A percentile compares a stretch with the other conserved stretches of the same genome.
Evolutionary conservation across 2,329 filamentous ascomycete species (phyloP).

Genomic region (Neoscytalidium dimidiatum): DNA sequence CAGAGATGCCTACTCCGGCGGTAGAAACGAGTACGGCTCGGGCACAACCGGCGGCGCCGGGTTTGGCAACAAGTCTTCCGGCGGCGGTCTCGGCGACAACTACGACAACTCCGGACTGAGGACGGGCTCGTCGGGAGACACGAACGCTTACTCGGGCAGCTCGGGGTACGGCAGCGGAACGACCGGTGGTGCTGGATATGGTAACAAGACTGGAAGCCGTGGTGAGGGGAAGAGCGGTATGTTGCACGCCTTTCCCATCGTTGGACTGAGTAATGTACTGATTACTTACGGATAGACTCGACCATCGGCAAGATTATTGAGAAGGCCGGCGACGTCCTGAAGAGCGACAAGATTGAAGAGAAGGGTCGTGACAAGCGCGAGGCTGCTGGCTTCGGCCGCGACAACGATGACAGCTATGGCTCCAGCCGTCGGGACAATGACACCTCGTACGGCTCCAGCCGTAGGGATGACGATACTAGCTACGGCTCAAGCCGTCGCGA

Average conservation of each 20-base stretch:
- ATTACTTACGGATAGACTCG: slow-evolving; percentile 40
- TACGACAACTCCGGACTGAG: slow-evolving; percentile 25
- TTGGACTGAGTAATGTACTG: slow-evolving; percentile 22
- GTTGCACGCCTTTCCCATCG: neutral
- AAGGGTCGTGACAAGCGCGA: slow-evolving; percentile 56
- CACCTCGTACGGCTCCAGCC: neutral
- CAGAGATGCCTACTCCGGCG: slow-evolving; percentile 31
- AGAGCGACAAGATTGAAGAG: slow-evolving; percentile 49
- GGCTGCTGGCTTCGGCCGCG: slow-evolving; percentile 18
- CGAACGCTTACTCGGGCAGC: slow-evolving; percentile 30
- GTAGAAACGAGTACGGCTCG: slow-evolving; percentile 32
- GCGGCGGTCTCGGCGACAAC: slow-evolving; percentile 17
- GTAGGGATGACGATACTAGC: neutral
- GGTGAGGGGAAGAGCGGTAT: neutral
- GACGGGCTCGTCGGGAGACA: slow-evolving; percentile 30
- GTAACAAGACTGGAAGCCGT: slow-evolving; percentile 36
- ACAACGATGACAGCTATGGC: neutral
- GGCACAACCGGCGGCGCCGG: slow-evolving; percentile 36
- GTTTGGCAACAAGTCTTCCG: slow-evolving; percentile 39
- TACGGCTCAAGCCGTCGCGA: neutral
- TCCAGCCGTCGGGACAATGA: neutral
- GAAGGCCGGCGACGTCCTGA: slow-evolving; percentile 56
- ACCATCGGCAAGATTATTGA: slow-evolving; percentile 60
- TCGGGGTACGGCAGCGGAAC: slow-evolving; percentile 34
- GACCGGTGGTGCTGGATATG: slow-evolving; percentile 38